These are phyloP conservation scores for Gossypium turneri DNA, from an alignment of 345 rosid species.

Conservation along the genomic window DNA sequence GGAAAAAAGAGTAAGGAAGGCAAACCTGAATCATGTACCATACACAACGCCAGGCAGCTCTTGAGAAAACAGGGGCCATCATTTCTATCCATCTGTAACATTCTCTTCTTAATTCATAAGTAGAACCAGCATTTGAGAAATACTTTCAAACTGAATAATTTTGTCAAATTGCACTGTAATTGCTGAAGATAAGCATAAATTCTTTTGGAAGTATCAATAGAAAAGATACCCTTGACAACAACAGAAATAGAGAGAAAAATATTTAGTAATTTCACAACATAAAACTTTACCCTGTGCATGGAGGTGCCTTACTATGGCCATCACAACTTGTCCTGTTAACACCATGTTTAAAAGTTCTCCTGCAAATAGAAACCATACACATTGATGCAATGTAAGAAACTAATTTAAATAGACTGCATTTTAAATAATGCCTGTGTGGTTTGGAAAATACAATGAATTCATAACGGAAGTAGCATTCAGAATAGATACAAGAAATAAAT, in stretches of 20 bases:
- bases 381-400: constrained; percentile 8
- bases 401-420: neutral
- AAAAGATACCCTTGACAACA: neutral
- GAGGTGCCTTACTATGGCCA: constrained; percentile 46
- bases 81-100: constrained; percentile 64
- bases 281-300: constrained; percentile 60
- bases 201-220: neutral
- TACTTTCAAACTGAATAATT: constrained; percentile 11
- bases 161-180: neutral
- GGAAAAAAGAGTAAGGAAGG: neutral
- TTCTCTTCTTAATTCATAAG: constrained; percentile 13
- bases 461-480: neutral
- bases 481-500: neutral
- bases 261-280: neutral
- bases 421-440: neutral
- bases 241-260: neutral
- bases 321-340: constrained; percentile 37
- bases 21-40: constrained; percentile 76
- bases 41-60: constrained; percentile 66
- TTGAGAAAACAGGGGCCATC: constrained; percentile 82
- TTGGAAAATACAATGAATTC: neutral
- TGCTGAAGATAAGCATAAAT: neutral
- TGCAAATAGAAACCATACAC: constrained; percentile 24
- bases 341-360: constrained; percentile 52
- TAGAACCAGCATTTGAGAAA: neutral